Percentiles rank a stretch among this genome's conserved stretches.
Conservation (phyloP, 352 stramenopile species). For the Phytophthora niederhauseri region DNA sequence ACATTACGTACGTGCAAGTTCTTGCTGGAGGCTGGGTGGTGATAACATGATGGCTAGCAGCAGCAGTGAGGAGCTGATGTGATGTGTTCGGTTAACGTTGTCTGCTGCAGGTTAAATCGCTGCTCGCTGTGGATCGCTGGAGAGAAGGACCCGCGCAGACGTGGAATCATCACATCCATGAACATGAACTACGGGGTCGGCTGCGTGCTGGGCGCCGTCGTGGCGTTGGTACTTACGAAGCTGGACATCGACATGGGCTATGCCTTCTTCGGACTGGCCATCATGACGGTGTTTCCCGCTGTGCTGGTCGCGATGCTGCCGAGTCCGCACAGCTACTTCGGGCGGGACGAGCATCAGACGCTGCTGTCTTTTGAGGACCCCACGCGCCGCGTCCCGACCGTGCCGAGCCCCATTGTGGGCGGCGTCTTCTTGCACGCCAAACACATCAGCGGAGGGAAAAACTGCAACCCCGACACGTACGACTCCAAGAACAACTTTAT, state of each 20-base stretch:
- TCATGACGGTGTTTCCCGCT: conserved; percentile 49
- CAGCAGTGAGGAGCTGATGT: neutral
- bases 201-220: conserved; percentile 55
- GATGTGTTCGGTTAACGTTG: neutral
- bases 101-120: conserved; percentile 55
- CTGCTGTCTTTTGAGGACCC: conserved; percentile 74
- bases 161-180: conserved; percentile 77
- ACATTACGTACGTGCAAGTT: conserved; percentile 67
- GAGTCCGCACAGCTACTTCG: conserved; percentile 50
- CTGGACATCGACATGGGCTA: conserved; percentile 57
- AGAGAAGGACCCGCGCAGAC: conserved; percentile 68
- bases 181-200: conserved; percentile 75
- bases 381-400: conserved; percentile 73
- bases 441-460: conserved; percentile 70
- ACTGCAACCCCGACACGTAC: conserved; percentile 84
- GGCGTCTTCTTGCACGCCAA: conserved; percentile 85
- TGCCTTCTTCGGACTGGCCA: conserved; percentile 63
- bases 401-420: conserved; percentile 79
- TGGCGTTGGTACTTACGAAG: conserved; percentile 55
- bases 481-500: conserved; percentile 86
- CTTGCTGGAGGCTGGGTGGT: too few relatives aligned
- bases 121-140: conserved; percentile 74
- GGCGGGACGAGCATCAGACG: conserved; percentile 66
- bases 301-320: conserved; percentile 47
- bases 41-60: neutral